phyloP scores from a whole-genome alignment of 306 rosid species.

The Hippophae gyantsensis region DNA sequence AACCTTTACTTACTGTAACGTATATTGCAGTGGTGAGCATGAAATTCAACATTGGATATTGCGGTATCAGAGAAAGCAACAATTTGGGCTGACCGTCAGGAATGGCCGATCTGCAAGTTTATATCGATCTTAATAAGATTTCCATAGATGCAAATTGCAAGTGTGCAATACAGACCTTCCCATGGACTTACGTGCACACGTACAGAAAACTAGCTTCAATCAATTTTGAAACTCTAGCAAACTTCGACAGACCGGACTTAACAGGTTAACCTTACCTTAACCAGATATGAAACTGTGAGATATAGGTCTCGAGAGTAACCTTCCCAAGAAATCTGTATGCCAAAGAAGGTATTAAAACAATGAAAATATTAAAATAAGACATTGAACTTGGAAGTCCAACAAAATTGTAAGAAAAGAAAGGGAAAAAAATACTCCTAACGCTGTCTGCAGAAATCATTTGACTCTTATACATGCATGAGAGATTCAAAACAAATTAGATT shows the following conservation, averaged over 20 bases:
- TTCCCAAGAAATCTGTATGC: slow-evolving; percentile 85
- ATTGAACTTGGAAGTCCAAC: slow-evolving; percentile 11
- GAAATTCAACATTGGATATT: slow-evolving; percentile 81
- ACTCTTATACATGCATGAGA: not conserved
- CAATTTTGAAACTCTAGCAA: not conserved
- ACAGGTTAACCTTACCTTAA: slow-evolving; percentile 50
- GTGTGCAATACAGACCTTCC: too few species aligned
- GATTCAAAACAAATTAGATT: slow-evolving; percentile 2
- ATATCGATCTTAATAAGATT: slow-evolving; percentile 1
- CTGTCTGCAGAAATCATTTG: slow-evolving; percentile 9
- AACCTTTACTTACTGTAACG: slow-evolving; percentile 45
- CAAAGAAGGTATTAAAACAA: slow-evolving; percentile 1
- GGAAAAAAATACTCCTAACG: slow-evolving; percentile 5
- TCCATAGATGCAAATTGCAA: not conserved
- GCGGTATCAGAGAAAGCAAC: slow-evolving; percentile 74
- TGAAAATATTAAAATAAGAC: not conserved
- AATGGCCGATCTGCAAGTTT: slow-evolving; percentile 57
- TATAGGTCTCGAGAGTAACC: slow-evolving; percentile 91
- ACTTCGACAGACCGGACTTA: slow-evolving; percentile 6
- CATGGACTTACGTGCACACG: too few species aligned
- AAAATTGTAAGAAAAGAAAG: slow-evolving; percentile 8
- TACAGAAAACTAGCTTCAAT: too few species aligned
- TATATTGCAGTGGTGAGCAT: slow-evolving; percentile 71
- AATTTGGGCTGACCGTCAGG: slow-evolving; percentile 93
- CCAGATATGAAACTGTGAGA: slow-evolving; percentile 95